Percentiles rank a stretch among this genome's conserved stretches.
These are phyloP conservation scores for Prunus fruticosa DNA, from an alignment of 306 rosid species.

Conservation along the genomic window DNA sequence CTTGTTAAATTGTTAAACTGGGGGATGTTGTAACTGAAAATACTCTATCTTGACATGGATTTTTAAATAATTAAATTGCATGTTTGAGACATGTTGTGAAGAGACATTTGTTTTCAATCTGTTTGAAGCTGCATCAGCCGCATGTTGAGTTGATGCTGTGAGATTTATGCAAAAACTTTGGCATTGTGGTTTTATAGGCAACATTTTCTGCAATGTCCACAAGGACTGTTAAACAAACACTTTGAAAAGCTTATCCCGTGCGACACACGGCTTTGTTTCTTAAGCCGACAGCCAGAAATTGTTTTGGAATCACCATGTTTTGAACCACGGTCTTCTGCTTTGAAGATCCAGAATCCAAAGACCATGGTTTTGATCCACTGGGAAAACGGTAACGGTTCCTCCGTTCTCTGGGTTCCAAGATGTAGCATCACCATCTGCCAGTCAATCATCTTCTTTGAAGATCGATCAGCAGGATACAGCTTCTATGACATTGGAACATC, in stretches of 20 bases:
- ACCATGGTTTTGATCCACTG: conserved; percentile 41
- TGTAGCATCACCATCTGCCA: conserved; percentile 50
- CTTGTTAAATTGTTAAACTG: neutral
- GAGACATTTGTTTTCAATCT: neutral
- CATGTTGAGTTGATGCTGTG: neutral
- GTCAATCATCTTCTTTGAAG: conserved; percentile 58
- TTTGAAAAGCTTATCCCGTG: conserved; percentile 94
- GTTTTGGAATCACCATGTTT: conserved; percentile 71
- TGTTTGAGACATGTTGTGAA: neutral
- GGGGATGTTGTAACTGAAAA: neutral
- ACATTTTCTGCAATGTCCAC: conserved; percentile 85
- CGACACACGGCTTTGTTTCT: conserved; percentile 61
- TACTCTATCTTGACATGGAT: neutral
- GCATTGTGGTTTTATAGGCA: conserved; percentile 44
- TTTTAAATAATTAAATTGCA: neutral
- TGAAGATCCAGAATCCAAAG: conserved; percentile 48
- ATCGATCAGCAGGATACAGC: conserved; percentile 51
- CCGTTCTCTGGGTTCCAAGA: conserved; percentile 43
- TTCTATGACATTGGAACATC: conserved; percentile 41
- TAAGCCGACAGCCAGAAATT: conserved; percentile 78
- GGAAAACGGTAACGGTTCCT: conserved; percentile 42
- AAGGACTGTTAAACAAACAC: conserved; percentile 73
- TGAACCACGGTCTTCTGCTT: conserved; percentile 44
- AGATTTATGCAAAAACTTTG: conserved; percentile 12
- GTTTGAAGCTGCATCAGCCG: neutral